Percentiles rank a stretch among this genome's conserved stretches.
These are phyloP conservation scores for Zhuliangozyma blackwelliae DNA, from an alignment of 1,139 yeast species.

Conservation along the genomic window DNA sequence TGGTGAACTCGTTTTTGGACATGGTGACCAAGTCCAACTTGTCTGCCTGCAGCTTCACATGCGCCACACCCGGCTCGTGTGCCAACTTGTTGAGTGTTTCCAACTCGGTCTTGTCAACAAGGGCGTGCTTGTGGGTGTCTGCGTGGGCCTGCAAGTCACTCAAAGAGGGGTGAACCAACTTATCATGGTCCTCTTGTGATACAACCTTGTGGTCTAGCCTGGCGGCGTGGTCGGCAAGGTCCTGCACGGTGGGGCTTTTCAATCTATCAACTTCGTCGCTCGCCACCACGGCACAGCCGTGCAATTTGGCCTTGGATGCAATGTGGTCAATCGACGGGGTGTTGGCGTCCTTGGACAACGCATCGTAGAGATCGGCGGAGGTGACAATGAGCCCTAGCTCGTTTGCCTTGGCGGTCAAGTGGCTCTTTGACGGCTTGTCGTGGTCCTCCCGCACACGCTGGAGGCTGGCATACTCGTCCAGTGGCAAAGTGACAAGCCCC, in stretches of 20 bases:
- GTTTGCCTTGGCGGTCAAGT: constrained; percentile 27
- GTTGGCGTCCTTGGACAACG: constrained; percentile 19
- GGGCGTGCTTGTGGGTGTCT: constrained; percentile 8
- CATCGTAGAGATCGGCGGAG: constrained; percentile 26
- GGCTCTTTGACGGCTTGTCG: constrained; percentile 24
- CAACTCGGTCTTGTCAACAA: constrained; percentile 12
- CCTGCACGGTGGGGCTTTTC: constrained; percentile 5
- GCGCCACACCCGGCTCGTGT: constrained; percentile 27
- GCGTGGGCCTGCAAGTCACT: constrained; percentile 16
- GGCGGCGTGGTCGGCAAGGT: constrained; percentile 10
- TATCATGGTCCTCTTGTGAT: constrained; percentile 9
- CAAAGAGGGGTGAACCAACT: constrained; percentile 20
- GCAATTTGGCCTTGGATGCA: constrained; percentile 22
- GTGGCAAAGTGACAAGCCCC: constrained; percentile 34
- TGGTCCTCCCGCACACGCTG: constrained; percentile 3
- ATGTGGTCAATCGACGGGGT: constrained; percentile 23
- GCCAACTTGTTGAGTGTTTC: constrained; percentile 21
- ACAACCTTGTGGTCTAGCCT: constrained; percentile 12
- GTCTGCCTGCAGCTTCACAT: constrained; percentile 34
- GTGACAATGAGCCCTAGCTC: constrained; percentile 30
- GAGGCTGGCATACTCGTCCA: constrained; percentile 11
- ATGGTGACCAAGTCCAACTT: constrained; percentile 32
- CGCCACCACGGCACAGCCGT: constrained; percentile 7
- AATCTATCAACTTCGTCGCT: constrained; percentile 9
- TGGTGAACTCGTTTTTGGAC: constrained; percentile 31